phyloP scores from a whole-genome alignment of 208 protist genomes.

The Wallacemonas sp. region DNA sequence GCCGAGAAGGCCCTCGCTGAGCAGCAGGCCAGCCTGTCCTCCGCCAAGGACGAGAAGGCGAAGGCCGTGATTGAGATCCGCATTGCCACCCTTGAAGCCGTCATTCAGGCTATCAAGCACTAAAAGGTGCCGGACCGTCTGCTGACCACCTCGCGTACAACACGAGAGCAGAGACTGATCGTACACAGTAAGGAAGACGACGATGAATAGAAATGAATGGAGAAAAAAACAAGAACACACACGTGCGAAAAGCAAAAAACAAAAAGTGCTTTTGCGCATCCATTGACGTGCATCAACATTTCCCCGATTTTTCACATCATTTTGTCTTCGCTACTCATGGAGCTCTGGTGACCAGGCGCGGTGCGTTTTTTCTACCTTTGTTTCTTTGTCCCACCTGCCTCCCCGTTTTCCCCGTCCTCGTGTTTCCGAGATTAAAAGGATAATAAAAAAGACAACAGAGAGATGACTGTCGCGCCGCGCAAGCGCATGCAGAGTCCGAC shows the following conservation, averaged over 20 bases:
- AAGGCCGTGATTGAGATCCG: constrained; percentile 83
- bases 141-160: neutral
- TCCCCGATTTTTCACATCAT: neutral
- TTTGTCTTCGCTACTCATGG: constrained; percentile 1
- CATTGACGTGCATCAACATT: too few species aligned
- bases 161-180: neutral
- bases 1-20: constrained; percentile 85
- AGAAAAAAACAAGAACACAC: neutral
- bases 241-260: neutral
- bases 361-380: constrained; percentile 6
- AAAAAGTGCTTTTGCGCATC: neutral
- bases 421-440: neutral
- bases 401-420: neutral
- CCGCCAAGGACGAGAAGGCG: constrained; percentile 82
- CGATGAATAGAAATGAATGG: neutral
- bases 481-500: neutral
- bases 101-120: constrained; percentile 72
- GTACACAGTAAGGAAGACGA: constrained; percentile 5
- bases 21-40: constrained; percentile 53
- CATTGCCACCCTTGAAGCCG: constrained; percentile 70
- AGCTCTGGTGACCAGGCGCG: neutral
- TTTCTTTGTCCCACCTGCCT: neutral
- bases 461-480: neutral
- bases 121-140: constrained; percentile 7
- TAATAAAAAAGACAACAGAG: constrained; percentile 5